phyloP scores from a whole-genome alignment of 371 early-diverging fungal species.

The Vairimorpha necatrix region DNA sequence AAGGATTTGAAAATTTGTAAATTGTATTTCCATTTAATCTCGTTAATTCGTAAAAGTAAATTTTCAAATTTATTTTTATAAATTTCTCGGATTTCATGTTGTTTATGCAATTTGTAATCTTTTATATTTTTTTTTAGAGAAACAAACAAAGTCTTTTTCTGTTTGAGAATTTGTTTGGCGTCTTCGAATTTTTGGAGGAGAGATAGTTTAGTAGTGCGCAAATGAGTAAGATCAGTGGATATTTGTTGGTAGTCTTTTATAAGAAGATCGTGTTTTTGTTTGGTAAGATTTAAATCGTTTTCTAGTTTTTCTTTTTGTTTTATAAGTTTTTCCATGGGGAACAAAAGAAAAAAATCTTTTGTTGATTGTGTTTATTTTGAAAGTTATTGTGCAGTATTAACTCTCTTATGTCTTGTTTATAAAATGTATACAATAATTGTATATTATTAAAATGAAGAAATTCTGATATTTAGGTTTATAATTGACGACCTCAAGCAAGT shows the following conservation, averaged over 20 bases:
- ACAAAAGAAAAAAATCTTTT: not conserved
- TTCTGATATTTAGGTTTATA: no score
- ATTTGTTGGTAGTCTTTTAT: no score
- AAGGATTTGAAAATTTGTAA: constrained; percentile 26
- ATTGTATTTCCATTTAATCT: not conserved
- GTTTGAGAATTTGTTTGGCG: constrained; percentile 18
- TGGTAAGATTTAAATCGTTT: no score
- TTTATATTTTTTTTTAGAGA: constrained; percentile 27
- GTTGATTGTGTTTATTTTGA: not conserved
- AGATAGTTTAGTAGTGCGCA: no score
- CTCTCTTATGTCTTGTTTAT: not conserved
- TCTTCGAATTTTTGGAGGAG: no score
- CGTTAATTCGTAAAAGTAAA: not conserved
- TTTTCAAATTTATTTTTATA: constrained; percentile 1
- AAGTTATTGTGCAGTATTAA: not conserved
- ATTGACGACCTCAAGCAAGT: no score
- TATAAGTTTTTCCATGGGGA: constrained; percentile 23
- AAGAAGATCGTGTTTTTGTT: no score
- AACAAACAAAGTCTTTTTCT: constrained; percentile 32
- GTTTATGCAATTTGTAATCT: constrained; percentile 28
- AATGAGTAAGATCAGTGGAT: no score
- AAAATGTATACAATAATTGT: no score
- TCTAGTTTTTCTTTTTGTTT: constrained; percentile 41
- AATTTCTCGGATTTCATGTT: constrained; percentile 8
- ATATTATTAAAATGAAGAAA: no score